These are phyloP conservation scores for Bacidia gigantensis DNA, from an alignment of 495 filamentous ascomycete genomes.

Conservation along the genomic window DNA sequence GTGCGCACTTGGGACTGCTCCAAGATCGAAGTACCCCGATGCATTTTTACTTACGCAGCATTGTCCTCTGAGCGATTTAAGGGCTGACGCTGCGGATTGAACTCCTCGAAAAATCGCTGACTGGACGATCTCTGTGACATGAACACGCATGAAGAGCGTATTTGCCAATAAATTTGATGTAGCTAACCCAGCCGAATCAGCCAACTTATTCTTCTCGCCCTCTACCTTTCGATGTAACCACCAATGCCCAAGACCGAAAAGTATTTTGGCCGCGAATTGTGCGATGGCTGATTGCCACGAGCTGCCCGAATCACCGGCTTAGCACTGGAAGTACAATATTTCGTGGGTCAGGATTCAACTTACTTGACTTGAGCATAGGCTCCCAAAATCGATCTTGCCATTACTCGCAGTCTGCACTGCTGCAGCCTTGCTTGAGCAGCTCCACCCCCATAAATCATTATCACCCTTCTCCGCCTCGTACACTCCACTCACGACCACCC, in stretches of 20 bases:
- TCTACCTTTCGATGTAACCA: slow-evolving; percentile 8
- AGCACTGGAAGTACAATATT: background rate
- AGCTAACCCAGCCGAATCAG: slow-evolving; percentile 9
- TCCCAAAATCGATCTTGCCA: slow-evolving; percentile 7
- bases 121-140: too few relatives aligned
- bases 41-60: too few relatives aligned
- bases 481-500: slow-evolving; percentile 8
- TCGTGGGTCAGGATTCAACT: background rate
- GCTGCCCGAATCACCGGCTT: slow-evolving; percentile 1
- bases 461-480: slow-evolving; percentile 13
- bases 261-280: slow-evolving; percentile 8
- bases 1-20: too few relatives aligned
- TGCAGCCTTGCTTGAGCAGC: slow-evolving; percentile 3
- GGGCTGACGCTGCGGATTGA: too few relatives aligned
- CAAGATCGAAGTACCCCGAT: too few relatives aligned
- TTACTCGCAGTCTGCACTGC: slow-evolving; percentile 7
- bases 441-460: slow-evolving; percentile 16
- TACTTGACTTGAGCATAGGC: slow-evolving; percentile 9
- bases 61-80: too few relatives aligned
- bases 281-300: slow-evolving; percentile 12
- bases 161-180: slow-evolving; percentile 6
- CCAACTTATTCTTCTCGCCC: slow-evolving; percentile 11
- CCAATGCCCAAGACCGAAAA: slow-evolving; percentile 12
- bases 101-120: too few relatives aligned
- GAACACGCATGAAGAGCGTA: too few relatives aligned